phyloP scores from a whole-genome alignment of 768 basidiomycete species.

The Auricularia sp. region DNA sequence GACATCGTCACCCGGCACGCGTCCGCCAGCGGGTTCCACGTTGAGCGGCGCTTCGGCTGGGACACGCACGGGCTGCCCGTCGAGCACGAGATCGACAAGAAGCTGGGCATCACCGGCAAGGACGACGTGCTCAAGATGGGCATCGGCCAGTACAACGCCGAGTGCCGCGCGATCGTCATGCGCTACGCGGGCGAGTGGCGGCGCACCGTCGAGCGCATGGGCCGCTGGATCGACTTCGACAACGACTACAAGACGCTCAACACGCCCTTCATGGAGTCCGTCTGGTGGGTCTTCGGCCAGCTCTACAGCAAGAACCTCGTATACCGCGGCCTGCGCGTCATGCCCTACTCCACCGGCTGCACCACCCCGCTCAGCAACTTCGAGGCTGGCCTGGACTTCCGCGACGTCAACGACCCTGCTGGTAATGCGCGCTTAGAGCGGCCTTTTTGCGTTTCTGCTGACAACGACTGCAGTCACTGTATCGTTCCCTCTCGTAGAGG shows the following conservation, averaged over 20 bases:
- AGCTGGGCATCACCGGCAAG: conserved; percentile 80
- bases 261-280: conserved; percentile 88
- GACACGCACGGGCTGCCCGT: conserved; percentile 98
- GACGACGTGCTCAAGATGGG: conserved; percentile 93
- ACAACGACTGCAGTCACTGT: conserved; percentile 57
- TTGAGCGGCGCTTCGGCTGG: conserved; percentile 94
- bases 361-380: conserved; percentile 97
- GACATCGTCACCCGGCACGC: conserved; percentile 97
- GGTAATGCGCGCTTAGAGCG: conserved; percentile 33
- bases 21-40: conserved; percentile 85
- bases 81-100: conserved; percentile 99
- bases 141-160: conserved; percentile 94
- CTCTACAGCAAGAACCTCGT: conserved; percentile 89
- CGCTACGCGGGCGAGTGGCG: conserved; percentile 93
- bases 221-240: conserved; percentile 99
- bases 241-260: conserved; percentile 99
- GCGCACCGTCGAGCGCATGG: conserved; percentile 91
- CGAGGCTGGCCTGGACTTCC: conserved; percentile 86
- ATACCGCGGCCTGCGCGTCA: conserved; percentile 87
- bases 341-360: conserved; percentile 96
- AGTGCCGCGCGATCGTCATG: conserved; percentile 96
- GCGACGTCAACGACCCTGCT: conserved; percentile 89
- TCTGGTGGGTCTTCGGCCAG: conserved; percentile 98
- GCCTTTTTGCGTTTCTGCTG: neutral
- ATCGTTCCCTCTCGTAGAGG: conserved; percentile 86